Conservation (phyloP, 306 rosid species). For the Aeschynomene evenia region DNA sequence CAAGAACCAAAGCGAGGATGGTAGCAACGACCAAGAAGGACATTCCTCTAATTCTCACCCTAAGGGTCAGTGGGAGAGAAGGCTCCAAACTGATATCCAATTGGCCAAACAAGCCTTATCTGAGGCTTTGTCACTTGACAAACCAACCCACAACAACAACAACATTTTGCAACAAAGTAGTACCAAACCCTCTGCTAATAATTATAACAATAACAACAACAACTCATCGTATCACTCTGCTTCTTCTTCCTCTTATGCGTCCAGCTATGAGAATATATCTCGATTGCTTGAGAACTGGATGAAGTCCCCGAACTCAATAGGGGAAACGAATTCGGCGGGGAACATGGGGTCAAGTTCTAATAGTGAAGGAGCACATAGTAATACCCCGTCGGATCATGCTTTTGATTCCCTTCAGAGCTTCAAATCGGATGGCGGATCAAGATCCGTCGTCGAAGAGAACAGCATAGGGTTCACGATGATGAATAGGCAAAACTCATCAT, state of each 20-base stretch:
- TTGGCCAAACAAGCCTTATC: slow-evolving; percentile 82
- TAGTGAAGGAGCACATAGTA: slow-evolving; percentile 57
- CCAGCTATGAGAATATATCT: slow-evolving; percentile 76
- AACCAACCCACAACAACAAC: slow-evolving; percentile 24
- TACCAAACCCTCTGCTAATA: no score
- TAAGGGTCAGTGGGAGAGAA: slow-evolving; percentile 97
- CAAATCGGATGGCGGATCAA: slow-evolving; percentile 39
- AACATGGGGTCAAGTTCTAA: slow-evolving; percentile 35
- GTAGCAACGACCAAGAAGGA: slow-evolving; percentile 28
- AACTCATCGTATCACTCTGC: no score
- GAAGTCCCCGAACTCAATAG: slow-evolving; percentile 55
- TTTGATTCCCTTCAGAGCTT: slow-evolving; percentile 55
- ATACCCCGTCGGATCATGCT: slow-evolving; percentile 22
- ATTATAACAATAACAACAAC: no score
- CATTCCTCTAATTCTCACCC: slow-evolving; percentile 3
- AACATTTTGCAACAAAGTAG: slow-evolving; percentile 24
- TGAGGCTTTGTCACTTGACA: slow-evolving; percentile 79
- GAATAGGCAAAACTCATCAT: no score
- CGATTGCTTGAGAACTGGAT: slow-evolving; percentile 72
- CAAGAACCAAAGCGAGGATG: slow-evolving; percentile 24
- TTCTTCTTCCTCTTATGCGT: slow-evolving; percentile 49
- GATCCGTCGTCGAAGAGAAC: slow-evolving; percentile 34
- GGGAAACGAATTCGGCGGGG: slow-evolving; percentile 26
- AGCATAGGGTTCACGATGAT: slow-evolving; percentile 3
- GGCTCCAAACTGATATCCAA: slow-evolving; percentile 85